Percentiles rank a stretch among this genome's conserved stretches.
These are phyloP conservation scores for Jatropha podagrica DNA, from an alignment of 441 rosid species.

Conservation along the genomic window DNA sequence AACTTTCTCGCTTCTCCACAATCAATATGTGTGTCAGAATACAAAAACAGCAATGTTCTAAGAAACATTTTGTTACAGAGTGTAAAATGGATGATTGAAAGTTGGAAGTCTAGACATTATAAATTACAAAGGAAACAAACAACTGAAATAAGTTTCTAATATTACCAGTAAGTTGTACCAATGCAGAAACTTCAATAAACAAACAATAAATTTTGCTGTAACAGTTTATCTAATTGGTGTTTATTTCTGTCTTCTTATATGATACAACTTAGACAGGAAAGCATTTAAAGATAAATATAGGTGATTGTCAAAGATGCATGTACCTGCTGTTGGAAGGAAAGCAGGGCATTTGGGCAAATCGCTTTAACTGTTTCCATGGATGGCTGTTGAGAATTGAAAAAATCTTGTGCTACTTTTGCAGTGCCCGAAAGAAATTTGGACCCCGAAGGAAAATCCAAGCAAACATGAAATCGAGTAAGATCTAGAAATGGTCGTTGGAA, in stretches of 20 bases:
- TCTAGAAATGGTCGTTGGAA: slow-evolving; percentile 74
- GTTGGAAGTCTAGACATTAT: background rate
- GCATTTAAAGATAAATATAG: background rate
- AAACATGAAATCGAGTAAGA: slow-evolving; percentile 73
- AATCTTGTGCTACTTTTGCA: slow-evolving; percentile 55
- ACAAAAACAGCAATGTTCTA: background rate
- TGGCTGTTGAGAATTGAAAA: slow-evolving; percentile 63
- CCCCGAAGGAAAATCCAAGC: slow-evolving; percentile 79
- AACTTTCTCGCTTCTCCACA: background rate
- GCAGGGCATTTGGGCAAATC: slow-evolving; percentile 55
- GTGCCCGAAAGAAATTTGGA: slow-evolving; percentile 63
- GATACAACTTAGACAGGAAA: background rate
- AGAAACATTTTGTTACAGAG: background rate
- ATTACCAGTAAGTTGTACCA: background rate
- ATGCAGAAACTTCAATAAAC: background rate
- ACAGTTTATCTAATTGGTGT: background rate
- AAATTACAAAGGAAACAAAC: background rate
- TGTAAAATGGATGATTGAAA: background rate
- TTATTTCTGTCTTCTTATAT: background rate
- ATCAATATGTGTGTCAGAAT: background rate
- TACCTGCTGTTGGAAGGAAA: slow-evolving; percentile 98
- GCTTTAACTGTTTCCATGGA: slow-evolving; percentile 51
- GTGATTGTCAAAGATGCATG: background rate
- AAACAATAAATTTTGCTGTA: background rate
- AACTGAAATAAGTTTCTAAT: background rate